These are phyloP conservation scores for Theobroma cacao DNA, from an alignment of 345 rosid species.

Conservation along the genomic window DNA sequence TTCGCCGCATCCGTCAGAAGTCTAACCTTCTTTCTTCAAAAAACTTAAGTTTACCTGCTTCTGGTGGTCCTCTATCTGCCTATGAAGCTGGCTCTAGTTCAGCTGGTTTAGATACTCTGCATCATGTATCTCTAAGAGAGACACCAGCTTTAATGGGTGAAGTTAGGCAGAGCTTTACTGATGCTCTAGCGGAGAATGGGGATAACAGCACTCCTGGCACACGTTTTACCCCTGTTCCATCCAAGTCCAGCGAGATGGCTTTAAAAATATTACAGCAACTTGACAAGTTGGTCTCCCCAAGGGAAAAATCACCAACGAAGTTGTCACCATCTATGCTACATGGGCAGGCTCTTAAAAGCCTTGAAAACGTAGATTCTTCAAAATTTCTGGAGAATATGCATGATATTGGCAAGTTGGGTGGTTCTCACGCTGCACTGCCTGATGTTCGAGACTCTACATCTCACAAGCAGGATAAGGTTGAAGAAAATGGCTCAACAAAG, in stretches of 20 bases:
- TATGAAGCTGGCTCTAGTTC: conserved; percentile 29
- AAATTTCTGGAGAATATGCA: conserved; percentile 43
- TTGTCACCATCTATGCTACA: conserved; percentile 71
- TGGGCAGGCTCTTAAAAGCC: conserved; percentile 79
- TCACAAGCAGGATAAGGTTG: conserved; percentile 40
- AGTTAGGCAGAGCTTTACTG: conserved; percentile 29
- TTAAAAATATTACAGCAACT: conserved; percentile 75
- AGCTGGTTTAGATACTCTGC: conserved; percentile 29
- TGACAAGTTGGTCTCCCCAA: conserved; percentile 54
- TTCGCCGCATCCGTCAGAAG: conserved; percentile 90
- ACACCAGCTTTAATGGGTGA: conserved; percentile 27
- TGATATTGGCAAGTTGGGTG: conserved; percentile 33
- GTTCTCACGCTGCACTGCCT: conserved; percentile 14
- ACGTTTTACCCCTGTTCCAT: conserved; percentile 51
- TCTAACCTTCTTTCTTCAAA: conserved; percentile 53
- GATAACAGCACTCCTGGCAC: conserved; percentile 36
- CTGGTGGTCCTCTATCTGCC: conserved; percentile 28
- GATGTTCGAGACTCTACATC: conserved; percentile 28
- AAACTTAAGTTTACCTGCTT: conserved; percentile 39
- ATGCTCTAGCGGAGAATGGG: conserved; percentile 39
- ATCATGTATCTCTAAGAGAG: conserved; percentile 26
- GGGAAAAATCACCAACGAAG: conserved; percentile 71
- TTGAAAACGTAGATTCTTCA: conserved; percentile 60
- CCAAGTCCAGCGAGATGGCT: conserved; percentile 80
- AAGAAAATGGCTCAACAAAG: conserved; percentile 35